These are phyloP conservation scores for Aspergillus persii DNA, from an alignment of 2,329 filamentous ascomycete genomes.

Conservation along the genomic window DNA sequence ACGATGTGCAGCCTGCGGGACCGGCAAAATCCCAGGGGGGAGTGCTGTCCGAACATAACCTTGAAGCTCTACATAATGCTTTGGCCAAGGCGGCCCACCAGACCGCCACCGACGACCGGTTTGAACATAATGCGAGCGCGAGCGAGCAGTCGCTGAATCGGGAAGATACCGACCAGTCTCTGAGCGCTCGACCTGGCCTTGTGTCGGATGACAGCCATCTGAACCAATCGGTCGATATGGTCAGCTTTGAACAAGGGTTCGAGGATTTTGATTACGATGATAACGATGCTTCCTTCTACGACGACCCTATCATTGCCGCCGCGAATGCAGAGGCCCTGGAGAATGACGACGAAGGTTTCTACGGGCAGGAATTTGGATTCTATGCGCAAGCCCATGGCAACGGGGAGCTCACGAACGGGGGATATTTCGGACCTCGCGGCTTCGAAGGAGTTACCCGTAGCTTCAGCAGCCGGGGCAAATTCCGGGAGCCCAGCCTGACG, in stretches of 20 bases:
- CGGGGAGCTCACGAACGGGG: slow-evolving; percentile 70
- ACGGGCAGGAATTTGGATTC: slow-evolving; percentile 95
- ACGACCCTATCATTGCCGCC: slow-evolving; percentile 89
- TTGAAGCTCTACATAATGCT: slow-evolving; percentile 77
- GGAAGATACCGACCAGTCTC: slow-evolving; percentile 36
- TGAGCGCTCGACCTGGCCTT: slow-evolving; percentile 44
- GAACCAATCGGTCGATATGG: slow-evolving; percentile 45
- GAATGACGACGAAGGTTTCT: slow-evolving; percentile 89
- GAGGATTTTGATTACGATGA: slow-evolving; percentile 57
- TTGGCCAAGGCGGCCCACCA: slow-evolving; percentile 77
- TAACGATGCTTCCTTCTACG: slow-evolving; percentile 68
- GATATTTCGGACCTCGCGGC: slow-evolving; percentile 80
- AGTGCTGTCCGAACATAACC: slow-evolving; percentile 53
- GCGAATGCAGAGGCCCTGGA: slow-evolving; percentile 92
- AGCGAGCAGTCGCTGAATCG: slow-evolving; percentile 40
- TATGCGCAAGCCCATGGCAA: slow-evolving; percentile 63
- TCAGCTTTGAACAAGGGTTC: slow-evolving; percentile 38
- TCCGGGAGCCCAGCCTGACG: slow-evolving; percentile 85
- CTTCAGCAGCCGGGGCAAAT: slow-evolving; percentile 70
- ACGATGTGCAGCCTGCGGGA: slow-evolving; percentile 33
- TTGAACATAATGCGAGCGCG: slow-evolving; percentile 59
- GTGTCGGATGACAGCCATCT: slow-evolving; percentile 51
- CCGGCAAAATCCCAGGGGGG: slow-evolving; percentile 33
- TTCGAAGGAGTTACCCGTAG: slow-evolving; percentile 61
- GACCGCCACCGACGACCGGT: slow-evolving; percentile 73